These are phyloP conservation scores for Podospora bellae-mahoneyi DNA, from an alignment of 495 filamentous ascomycete species.

Conservation along the genomic window DNA sequence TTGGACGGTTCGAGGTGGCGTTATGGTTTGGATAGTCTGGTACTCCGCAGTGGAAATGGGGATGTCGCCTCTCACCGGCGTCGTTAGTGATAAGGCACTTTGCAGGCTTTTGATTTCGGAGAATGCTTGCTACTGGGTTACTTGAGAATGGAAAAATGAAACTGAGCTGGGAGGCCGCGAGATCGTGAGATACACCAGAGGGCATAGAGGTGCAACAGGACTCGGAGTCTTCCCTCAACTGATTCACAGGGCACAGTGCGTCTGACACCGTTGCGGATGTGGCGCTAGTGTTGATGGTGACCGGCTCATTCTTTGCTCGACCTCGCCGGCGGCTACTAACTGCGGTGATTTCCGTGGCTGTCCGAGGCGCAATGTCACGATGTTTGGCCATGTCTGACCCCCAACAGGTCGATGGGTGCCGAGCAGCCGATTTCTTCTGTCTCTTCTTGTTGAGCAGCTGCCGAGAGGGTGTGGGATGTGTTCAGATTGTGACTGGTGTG, in stretches of 20 bases:
- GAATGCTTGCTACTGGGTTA: no score
- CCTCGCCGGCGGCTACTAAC: neutral
- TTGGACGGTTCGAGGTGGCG: neutral
- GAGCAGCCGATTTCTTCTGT: neutral
- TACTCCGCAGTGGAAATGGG: neutral
- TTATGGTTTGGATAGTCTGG: neutral
- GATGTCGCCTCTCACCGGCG: neutral
- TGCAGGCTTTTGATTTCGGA: no score
- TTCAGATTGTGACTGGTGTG: neutral
- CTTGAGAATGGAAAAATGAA: no score
- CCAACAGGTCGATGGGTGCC: neutral
- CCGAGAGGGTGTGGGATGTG: neutral
- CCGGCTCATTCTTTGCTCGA: neutral
- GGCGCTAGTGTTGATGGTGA: neutral
- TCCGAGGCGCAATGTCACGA: neutral
- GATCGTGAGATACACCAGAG: no score
- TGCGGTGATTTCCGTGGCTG: neutral
- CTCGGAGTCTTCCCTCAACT: neutral
- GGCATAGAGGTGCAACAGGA: neutral
- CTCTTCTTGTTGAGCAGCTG: neutral
- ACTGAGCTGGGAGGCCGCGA: no score
- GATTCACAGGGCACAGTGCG: neutral
- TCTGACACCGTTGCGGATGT: neutral
- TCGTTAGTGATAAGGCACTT: neutral
- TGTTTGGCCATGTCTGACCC: neutral